phyloP scores from a whole-genome alignment of 257 asterid species.

The Capsicum pubescens region DNA sequence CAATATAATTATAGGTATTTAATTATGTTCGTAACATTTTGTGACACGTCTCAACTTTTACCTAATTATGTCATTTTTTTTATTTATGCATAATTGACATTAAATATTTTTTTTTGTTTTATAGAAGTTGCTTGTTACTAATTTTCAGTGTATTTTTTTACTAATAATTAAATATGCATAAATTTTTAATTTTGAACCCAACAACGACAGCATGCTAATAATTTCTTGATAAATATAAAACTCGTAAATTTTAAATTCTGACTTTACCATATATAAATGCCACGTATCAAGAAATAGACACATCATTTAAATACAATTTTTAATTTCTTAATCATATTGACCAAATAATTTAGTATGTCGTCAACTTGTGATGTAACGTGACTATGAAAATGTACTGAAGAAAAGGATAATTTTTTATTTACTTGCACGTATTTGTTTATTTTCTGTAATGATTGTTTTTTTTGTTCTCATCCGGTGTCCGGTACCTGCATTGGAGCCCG shows the following conservation, averaged over 20 bases:
- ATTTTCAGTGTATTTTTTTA: too few species aligned
- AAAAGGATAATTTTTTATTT: background rate
- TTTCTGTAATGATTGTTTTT: too few species aligned
- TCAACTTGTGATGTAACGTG: background rate
- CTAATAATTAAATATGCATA: background rate
- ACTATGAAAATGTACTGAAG: background rate
- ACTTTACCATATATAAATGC: background rate
- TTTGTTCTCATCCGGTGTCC: too few species aligned
- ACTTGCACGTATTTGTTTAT: background rate
- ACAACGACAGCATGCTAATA: background rate
- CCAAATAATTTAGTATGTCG: background rate
- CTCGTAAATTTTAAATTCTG: background rate
- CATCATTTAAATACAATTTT: background rate
- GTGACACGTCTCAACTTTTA: background rate
- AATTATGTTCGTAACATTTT: too few species aligned
- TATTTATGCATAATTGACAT: too few species aligned
- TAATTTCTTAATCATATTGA: background rate
- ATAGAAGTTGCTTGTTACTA: too few species aligned
- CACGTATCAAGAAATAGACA: background rate
- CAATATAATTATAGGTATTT: too few species aligned
- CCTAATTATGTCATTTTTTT: background rate
- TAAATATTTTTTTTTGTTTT: background rate
- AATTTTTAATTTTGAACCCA: background rate
- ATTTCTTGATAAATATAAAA: too few species aligned
- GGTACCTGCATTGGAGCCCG: too few species aligned